phyloP scores from a whole-genome alignment of 2,329 filamentous ascomycete species.

The Fusarium sp. region DNA sequence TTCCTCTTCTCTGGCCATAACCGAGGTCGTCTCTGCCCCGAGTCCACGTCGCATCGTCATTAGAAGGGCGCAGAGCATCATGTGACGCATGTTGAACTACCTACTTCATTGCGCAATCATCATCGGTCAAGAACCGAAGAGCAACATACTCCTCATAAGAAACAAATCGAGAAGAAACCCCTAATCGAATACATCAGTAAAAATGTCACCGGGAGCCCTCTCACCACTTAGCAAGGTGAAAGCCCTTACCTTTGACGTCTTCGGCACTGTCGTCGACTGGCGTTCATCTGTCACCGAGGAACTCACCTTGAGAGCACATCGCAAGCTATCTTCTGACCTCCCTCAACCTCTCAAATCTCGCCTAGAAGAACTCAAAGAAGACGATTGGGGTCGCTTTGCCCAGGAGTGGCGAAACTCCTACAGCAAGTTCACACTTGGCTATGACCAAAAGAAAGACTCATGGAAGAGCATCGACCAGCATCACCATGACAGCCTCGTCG shows the following conservation, averaged over 20 bases:
- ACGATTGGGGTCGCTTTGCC: slow-evolving; percentile 74
- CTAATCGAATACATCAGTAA: neutral
- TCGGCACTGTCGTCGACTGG: slow-evolving; percentile 87
- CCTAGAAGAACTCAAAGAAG: slow-evolving; percentile 62
- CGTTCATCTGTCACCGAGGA: slow-evolving; percentile 72
- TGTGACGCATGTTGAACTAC: slow-evolving; percentile 26
- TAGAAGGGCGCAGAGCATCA: slow-evolving; percentile 32
- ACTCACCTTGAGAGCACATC: slow-evolving; percentile 63
- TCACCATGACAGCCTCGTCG: slow-evolving; percentile 71
- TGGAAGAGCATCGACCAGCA: slow-evolving; percentile 82
- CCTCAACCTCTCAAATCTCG: slow-evolving; percentile 59
- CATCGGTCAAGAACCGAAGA: neutral
- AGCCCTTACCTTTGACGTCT: slow-evolving; percentile 80
- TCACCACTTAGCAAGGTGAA: slow-evolving; percentile 56
- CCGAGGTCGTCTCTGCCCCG: neutral
- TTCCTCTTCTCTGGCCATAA: neutral
- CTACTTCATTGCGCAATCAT: neutral
- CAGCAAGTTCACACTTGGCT: slow-evolving; percentile 66
- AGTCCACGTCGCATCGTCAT: slow-evolving; percentile 14
- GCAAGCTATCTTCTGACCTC: slow-evolving; percentile 62
- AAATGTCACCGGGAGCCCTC: slow-evolving; percentile 42
- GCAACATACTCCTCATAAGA: neutral
- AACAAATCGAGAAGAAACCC: neutral
- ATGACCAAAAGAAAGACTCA: slow-evolving; percentile 59
- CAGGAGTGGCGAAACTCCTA: slow-evolving; percentile 79